Evolutionary conservation across 805 yeast genomes (phyloP).

Genomic region (Wickerhamomyces bovis): DNA sequence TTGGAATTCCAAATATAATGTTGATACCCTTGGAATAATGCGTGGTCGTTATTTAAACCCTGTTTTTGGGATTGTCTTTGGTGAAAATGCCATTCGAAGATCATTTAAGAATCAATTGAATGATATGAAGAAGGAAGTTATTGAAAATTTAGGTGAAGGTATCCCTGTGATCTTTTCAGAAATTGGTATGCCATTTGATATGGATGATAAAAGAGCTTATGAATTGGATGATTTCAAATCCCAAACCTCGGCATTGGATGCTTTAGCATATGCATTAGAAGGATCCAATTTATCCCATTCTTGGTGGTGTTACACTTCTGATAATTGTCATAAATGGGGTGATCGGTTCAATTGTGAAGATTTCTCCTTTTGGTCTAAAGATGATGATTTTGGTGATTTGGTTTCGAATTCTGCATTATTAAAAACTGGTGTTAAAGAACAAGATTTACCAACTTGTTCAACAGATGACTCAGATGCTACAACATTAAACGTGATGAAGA

Average conservation of each 20-base stretch:
- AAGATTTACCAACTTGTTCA: background rate
- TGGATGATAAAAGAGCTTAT: conserved; percentile 78
- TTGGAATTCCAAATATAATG: conserved; percentile 80
- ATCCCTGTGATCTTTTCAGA: conserved; percentile 83
- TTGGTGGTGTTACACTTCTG: conserved; percentile 77
- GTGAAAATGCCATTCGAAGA: conserved; percentile 71
- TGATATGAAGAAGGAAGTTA: conserved; percentile 63
- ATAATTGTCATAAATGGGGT: conserved; percentile 78
- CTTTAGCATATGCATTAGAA: conserved; percentile 73
- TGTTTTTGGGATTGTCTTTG: conserved; percentile 67
- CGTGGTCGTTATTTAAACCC: conserved; percentile 74
- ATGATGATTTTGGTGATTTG: conserved; percentile 34
- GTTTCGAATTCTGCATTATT: background rate
- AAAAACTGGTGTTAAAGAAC: background rate
- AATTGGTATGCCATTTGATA: conserved; percentile 96
- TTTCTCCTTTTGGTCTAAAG: conserved; percentile 77
- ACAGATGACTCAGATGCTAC: conserved; percentile 22
- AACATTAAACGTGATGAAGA: conserved; percentile 10
- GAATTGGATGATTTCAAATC: conserved; percentile 57
- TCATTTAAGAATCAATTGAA: conserved; percentile 62
- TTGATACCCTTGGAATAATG: conserved; percentile 84
- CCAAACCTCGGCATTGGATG: conserved; percentile 83
- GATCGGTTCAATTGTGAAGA: conserved; percentile 94
- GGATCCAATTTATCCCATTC: conserved; percentile 66
- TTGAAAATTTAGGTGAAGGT: conserved; percentile 47